Evolutionary conservation across 1,284 basidiomycete species (phyloP).

Genomic region (Tilletia horrida): DNA sequence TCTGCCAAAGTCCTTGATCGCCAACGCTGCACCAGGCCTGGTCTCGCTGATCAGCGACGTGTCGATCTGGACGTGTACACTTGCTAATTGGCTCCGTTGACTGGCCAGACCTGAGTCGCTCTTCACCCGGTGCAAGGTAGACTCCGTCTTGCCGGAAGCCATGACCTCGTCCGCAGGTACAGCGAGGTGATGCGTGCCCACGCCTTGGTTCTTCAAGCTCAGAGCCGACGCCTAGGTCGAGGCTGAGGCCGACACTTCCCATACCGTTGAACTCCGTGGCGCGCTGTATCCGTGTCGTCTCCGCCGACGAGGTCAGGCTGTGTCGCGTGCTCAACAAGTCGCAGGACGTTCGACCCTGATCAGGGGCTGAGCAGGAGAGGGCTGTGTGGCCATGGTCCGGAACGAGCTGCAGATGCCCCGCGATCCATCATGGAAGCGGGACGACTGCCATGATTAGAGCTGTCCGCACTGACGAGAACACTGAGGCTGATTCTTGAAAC

Average conservation of each 20-base stretch:
- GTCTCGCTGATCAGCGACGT: constrained; percentile 1
- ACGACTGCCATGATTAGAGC: background rate
- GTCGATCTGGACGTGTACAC: constrained; percentile 7
- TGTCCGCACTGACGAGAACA: background rate
- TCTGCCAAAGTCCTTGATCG: background rate
- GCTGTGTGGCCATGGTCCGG: constrained; percentile 9
- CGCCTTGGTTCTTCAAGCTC: background rate
- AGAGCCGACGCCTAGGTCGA: background rate
- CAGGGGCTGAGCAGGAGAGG: constrained; percentile 5
- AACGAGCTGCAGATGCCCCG: background rate
- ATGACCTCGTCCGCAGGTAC: background rate
- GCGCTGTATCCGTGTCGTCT: background rate
- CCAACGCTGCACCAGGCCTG: constrained; percentile 1
- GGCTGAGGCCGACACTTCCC: background rate
- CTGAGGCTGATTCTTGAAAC: background rate
- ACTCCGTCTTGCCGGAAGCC: background rate
- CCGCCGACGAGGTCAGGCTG: background rate
- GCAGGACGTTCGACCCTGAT: background rate
- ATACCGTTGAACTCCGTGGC: background rate
- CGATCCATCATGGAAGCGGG: background rate
- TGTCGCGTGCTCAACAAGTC: background rate
- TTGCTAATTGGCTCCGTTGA: background rate
- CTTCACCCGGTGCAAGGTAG: background rate
- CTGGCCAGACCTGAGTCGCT: background rate
- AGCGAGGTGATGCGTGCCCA: background rate